Evolutionary conservation across 768 basidiomycete genomes (phyloP).

Genomic region (Suillus subaureus): DNA sequence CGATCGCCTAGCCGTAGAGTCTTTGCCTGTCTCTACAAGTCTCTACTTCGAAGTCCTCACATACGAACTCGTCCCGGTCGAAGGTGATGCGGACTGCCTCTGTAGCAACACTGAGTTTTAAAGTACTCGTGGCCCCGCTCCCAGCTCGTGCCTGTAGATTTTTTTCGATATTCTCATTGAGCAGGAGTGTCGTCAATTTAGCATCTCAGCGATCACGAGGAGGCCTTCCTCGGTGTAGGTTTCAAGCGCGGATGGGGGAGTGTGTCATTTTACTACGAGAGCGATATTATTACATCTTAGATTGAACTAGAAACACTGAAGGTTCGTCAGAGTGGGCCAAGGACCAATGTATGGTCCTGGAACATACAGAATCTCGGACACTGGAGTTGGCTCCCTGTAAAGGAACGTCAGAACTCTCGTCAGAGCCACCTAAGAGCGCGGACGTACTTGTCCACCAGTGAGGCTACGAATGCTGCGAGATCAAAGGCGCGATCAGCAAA

Average conservation of each 20-base stretch:
- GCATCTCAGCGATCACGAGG: conserved; percentile 30
- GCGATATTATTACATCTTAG: conserved; percentile 28
- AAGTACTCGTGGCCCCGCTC: conserved; percentile 21
- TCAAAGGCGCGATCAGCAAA: no score
- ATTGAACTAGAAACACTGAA: conserved; percentile 16
- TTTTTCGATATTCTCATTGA: conserved; percentile 14
- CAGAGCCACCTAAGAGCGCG: no score
- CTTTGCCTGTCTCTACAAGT: no score
- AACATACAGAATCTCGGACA: no score
- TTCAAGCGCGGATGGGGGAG: conserved; percentile 21
- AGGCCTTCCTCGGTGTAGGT: conserved; percentile 29
- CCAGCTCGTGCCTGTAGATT: not conserved
- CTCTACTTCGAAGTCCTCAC: no score
- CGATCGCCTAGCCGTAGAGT: conserved; percentile 7
- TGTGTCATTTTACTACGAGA: conserved; percentile 23
- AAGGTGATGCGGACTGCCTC: conserved; percentile 13
- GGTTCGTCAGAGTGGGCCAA: not conserved
- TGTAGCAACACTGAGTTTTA: conserved; percentile 35
- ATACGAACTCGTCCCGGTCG: not conserved
- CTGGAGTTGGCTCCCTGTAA: no score
- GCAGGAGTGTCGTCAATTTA: conserved; percentile 22
- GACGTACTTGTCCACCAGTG: no score
- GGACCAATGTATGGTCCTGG: not conserved
- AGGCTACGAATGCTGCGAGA: no score
- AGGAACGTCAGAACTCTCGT: no score